phyloP scores from a whole-genome alignment of 768 basidiomycete species.

The Podaxis sp. region DNA sequence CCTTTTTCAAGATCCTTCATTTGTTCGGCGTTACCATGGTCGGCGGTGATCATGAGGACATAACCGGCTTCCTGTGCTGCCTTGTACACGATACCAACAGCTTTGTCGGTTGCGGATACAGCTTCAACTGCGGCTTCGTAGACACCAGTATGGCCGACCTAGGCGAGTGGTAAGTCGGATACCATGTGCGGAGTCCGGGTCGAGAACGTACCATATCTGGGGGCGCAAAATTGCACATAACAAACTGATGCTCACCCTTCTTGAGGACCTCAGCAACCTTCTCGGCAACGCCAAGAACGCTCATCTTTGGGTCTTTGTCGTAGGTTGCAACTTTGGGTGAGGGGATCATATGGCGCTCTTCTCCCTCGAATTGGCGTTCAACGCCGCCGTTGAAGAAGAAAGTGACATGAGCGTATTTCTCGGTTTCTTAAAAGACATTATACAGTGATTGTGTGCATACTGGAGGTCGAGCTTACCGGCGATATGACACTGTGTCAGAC shows the following conservation, averaged over 20 bases:
- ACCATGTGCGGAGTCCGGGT: background rate
- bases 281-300: conserved; percentile 83
- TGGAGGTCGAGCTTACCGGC: conserved; percentile 50
- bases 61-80: conserved; percentile 87
- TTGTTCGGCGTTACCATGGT: conserved; percentile 96
- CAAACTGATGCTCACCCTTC: conserved; percentile 72
- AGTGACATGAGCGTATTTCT: conserved; percentile 96
- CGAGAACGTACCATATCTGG: conserved; percentile 78
- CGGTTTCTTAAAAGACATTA: conserved; percentile 63
- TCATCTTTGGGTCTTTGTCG: conserved; percentile 90
- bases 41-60: conserved; percentile 84
- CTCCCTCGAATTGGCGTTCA: conserved; percentile 84
- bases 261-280: conserved; percentile 88
- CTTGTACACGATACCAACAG: conserved; percentile 83
- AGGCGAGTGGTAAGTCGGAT: background rate
- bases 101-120: conserved; percentile 84
- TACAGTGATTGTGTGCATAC: background rate
- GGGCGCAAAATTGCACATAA: conserved; percentile 98
- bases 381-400: conserved; percentile 99
- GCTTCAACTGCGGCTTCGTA: conserved; percentile 91
- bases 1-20: conserved; percentile 85
- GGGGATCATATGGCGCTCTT: conserved; percentile 85
- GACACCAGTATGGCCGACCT: conserved; percentile 91
- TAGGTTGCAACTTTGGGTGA: conserved; percentile 96
- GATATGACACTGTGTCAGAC: conserved; percentile 83